Conservation (phyloP, 2,329 filamentous ascomycete species). For the Aspergillus brunneoviolaceus region DNA sequence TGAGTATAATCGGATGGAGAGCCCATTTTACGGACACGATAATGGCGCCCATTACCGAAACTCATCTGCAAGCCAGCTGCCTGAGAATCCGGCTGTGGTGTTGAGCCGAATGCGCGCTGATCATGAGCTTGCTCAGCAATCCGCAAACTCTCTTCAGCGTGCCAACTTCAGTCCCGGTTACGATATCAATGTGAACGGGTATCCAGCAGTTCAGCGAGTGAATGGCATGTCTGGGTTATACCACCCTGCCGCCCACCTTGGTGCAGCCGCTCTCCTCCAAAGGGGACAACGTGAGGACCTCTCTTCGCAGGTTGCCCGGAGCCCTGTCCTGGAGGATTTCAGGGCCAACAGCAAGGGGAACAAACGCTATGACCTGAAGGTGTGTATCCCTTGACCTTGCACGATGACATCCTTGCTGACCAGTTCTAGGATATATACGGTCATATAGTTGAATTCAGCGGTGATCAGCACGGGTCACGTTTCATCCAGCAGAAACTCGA, state of each 20-base stretch:
- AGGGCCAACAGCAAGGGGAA: slow-evolving; percentile 69
- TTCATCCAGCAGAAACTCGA: slow-evolving; percentile 94
- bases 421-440: slow-evolving; percentile 69
- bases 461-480: slow-evolving; percentile 90
- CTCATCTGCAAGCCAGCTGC: slow-evolving; percentile 43
- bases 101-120: slow-evolving; percentile 52
- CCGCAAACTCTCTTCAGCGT: slow-evolving; percentile 30
- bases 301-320: slow-evolving; percentile 62
- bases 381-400: slow-evolving; percentile 29
- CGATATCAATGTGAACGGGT: slow-evolving; percentile 30
- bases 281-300: slow-evolving; percentile 58
- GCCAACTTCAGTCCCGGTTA: slow-evolving; percentile 33
- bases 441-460: slow-evolving; percentile 89
- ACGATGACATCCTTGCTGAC: slow-evolving; percentile 14
- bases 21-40: slow-evolving; percentile 47
- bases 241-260: slow-evolving; percentile 36
- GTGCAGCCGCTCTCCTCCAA: slow-evolving; percentile 37
- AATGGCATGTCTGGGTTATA: slow-evolving; percentile 37
- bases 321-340: slow-evolving; percentile 76
- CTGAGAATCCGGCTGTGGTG: slow-evolving; percentile 45
- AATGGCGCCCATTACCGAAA: slow-evolving; percentile 49
- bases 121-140: slow-evolving; percentile 33
- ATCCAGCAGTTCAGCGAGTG: slow-evolving; percentile 28
- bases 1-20: slow-evolving; percentile 48
- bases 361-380: slow-evolving; percentile 76